Evolutionary conservation across 1,284 basidiomycete species (phyloP).

Genomic region (Blastosporella zonata): DNA sequence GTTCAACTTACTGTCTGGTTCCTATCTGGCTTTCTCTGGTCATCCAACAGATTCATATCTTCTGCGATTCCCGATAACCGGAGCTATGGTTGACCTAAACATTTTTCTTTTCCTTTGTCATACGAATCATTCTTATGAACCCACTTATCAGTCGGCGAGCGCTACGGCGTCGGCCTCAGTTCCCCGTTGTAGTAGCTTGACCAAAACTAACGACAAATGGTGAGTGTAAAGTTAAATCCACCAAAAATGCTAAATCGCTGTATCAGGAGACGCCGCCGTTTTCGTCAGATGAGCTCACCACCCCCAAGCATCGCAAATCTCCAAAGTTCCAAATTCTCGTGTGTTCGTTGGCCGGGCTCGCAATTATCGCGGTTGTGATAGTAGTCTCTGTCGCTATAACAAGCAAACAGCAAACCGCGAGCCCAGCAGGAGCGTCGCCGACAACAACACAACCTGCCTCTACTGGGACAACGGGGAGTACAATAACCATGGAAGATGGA

Average conservation of each 20-base stretch:
- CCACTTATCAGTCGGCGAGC: conserved; percentile 20
- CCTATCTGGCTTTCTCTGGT: no score
- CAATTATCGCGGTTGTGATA: conserved; percentile 26
- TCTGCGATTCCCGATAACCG: no score
- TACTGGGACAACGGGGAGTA: conserved; percentile 53
- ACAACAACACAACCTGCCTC: background rate
- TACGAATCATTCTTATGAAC: no score
- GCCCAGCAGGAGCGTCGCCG: conserved; percentile 6
- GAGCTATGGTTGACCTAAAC: no score
- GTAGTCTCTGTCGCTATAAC: conserved; percentile 26
- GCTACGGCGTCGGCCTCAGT: conserved; percentile 33
- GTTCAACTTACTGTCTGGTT: no score
- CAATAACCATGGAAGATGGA: conserved; percentile 62
- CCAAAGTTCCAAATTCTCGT: conserved; percentile 15
- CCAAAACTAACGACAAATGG: conserved; percentile 60
- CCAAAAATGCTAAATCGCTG: conserved; percentile 55
- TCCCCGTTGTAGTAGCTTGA: conserved; percentile 38
- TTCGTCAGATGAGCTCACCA: conserved; percentile 1
- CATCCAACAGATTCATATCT: no score
- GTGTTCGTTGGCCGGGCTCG: conserved; percentile 23
- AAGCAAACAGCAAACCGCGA: no score
- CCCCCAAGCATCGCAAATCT: conserved; percentile 8
- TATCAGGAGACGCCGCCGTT: conserved; percentile 9
- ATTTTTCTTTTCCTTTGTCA: no score
- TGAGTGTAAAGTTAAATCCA: conserved; percentile 39